Evolutionary conservation across 164 flowering plant species (phyloP), one percentile per base, ranked within the genome.

Genomic region (Platanus orientalis): DNA sequence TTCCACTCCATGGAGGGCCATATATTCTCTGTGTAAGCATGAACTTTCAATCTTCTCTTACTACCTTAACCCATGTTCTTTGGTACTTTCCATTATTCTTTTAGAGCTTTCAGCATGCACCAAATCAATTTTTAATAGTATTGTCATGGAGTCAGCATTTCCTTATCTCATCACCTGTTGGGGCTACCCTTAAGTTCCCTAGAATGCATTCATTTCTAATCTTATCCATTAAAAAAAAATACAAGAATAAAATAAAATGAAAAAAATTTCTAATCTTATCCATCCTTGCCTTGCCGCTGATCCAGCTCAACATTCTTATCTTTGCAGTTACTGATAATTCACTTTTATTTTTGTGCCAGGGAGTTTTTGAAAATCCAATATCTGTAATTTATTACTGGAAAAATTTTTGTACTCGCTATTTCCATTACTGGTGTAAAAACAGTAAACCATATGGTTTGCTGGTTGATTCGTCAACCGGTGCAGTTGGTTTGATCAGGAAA

Each of bases 391-490:
- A 70, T 68, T 73, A 78, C 63, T 91, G 98, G 98, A 89, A 82
- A 72, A 71, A 58, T 10, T 84, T 94, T 56, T 81, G 85, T 65
- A 20, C 69, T 5, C 82, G 81, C 20, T 89, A 89, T 77, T 80
- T 87, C 62, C 76, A 81, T 49, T 54, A 83, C 63, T 94, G 98
- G 97, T 86, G 92, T 79, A 84, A 71, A 70, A 77, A 67, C 73
- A 86, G 79, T 73, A 69, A 68, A 55, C 84, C 89, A 12, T 79
- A 60, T 69, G 77, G 86, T 72, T 73, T 94, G 67, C 67, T 89
- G 64, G 67, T 83, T 65, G 91, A 87, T 19, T 64, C 84, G 34
- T 69, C 83, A 28, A 57, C 79, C 20, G 90, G 83, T 57, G 85
- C 84, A 64, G 67, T 89, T 76, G 91, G 92, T 70, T 68, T 94